Base-by-base conservation (phyloP, 2,329 filamentous ascomycete species). In the Ceratocystis lukuohia region DNA sequence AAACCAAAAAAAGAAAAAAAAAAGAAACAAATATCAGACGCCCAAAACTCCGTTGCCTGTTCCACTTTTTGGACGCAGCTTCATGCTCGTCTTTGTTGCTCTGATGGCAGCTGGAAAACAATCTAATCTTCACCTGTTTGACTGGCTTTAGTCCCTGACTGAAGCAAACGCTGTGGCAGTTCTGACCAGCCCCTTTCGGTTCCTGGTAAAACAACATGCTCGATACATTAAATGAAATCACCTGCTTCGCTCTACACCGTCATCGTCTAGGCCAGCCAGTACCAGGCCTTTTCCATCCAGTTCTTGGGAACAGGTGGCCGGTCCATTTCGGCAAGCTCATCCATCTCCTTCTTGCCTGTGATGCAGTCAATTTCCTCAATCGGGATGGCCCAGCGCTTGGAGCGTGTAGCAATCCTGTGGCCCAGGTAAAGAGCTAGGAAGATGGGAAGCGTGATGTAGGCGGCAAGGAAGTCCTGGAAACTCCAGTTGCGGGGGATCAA, bases 401-500 rank as follows among this genome's bases (percentile, higher is more conserved):
- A 82, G 37, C 79, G 74, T 71, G 72, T 77, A 69, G 73, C 75
- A 7, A 80, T 28, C 76, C 86, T 86, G 77, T 88, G 86, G 2
- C 79, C 83, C 12, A 82, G 5, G 71, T 87, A 88, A 0, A 88
- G 76, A 0, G 77, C 74, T 1, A 84, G 69, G 73, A 88, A 88
- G 70, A 80, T 82, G 59, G 79, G 85, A 0, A 87, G 76, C 8
- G 79, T 87, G 71, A 88, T 78, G 71, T 86, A 91, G 71, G 76
- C 80, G 0, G 83, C 82, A n/a, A 87, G 68, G 71, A 94, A 94
- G 70, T 79, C 79, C 4, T 80, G 77, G 0, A 80, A 81, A 17
- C 78, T 81, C 82, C 85, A 93, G 33, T 85, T 78, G 6, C 78
- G 76, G 0, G 84, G 82, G 73, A 87, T 87, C 73, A 93, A 92